Evolutionary conservation across 805 yeast species (phyloP).

Genomic region (Metahyphopichia silvanorum): DNA sequence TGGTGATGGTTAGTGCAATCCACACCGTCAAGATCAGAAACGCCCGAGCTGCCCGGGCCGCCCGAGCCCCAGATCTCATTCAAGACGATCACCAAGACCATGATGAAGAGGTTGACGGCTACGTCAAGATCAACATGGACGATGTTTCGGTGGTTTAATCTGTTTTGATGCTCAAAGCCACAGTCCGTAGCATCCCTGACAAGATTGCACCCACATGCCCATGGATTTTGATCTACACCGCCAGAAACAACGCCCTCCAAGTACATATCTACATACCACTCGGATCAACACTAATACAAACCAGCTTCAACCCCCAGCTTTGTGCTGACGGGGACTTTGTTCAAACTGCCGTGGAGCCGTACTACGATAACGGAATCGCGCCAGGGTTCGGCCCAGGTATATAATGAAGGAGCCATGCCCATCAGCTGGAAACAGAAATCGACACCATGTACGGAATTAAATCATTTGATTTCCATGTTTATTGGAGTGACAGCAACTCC

Average conservation of each 20-base stretch:
- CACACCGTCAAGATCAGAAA: slow-evolving; percentile 4
- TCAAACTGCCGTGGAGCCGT: too few relatives aligned
- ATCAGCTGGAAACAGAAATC: too few relatives aligned
- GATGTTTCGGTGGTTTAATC: slow-evolving; percentile 8
- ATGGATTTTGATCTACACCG: neutral
- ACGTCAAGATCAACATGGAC: slow-evolving; percentile 17
- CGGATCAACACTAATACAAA: too few relatives aligned
- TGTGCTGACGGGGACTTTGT: too few relatives aligned
- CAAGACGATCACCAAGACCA: neutral
- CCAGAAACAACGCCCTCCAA: too few relatives aligned
- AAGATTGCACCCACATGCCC: neutral
- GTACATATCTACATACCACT: too few relatives aligned
- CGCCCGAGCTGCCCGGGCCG: neutral
- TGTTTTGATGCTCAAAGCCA: too few relatives aligned
- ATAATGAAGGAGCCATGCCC: too few relatives aligned
- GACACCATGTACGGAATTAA: slow-evolving; percentile 13
- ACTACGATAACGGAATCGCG: too few relatives aligned
- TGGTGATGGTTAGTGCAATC: slow-evolving; percentile 12
- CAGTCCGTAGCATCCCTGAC: too few relatives aligned
- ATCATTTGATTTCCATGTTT: slow-evolving; percentile 57
- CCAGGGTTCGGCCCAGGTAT: too few relatives aligned
- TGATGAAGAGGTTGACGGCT: slow-evolving; percentile 12
- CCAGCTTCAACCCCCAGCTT: too few relatives aligned
- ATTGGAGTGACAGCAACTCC: slow-evolving; percentile 38
- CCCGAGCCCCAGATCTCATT: neutral